These are phyloP conservation scores for Phoma sp. DNA, from an alignment of 2,329 filamentous ascomycete species.

Conservation along the genomic window DNA sequence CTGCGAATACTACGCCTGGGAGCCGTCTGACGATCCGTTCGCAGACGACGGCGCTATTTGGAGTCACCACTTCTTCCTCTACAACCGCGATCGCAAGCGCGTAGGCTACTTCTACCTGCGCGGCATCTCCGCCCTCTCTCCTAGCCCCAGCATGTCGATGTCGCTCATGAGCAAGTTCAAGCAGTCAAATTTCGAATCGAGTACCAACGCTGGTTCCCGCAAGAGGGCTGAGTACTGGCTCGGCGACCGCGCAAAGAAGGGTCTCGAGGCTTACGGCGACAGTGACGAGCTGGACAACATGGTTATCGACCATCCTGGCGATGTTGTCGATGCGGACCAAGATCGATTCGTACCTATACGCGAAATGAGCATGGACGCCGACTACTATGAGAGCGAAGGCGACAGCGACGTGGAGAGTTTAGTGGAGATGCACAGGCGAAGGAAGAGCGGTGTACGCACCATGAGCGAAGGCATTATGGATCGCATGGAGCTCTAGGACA, in stretches of 20 bases:
- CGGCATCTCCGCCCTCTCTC: slow-evolving; percentile 80
- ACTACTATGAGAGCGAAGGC: slow-evolving; percentile 42
- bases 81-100: slow-evolving; percentile 89
- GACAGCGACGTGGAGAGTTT: slow-evolving; percentile 46
- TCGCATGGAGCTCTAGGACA: slow-evolving; percentile 58
- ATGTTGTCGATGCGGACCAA: slow-evolving; percentile 48
- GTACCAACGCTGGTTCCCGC: slow-evolving; percentile 65
- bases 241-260: slow-evolving; percentile 66
- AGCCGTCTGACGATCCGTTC: slow-evolving; percentile 88
- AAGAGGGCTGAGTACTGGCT: slow-evolving; percentile 93
- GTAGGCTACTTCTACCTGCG: slow-evolving; percentile 94
- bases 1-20: slow-evolving; percentile 89
- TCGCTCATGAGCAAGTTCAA: slow-evolving; percentile 49
- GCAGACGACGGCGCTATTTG: slow-evolving; percentile 93
- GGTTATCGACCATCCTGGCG: slow-evolving; percentile 49
- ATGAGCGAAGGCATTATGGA: slow-evolving; percentile 63
- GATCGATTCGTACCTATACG: slow-evolving; percentile 46
- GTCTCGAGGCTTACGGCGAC: slow-evolving; percentile 53
- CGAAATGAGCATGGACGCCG: slow-evolving; percentile 41
- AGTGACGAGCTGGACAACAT: slow-evolving; percentile 55
- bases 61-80: slow-evolving; percentile 97
- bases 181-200: slow-evolving; percentile 56
- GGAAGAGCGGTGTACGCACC: slow-evolving; percentile 57
- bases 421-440: slow-evolving; percentile 39
- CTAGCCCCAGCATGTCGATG: slow-evolving; percentile 59